Conservation (phyloP, 2,329 filamentous ascomycete genomes). For the Tolypocladium amazonense region DNA sequence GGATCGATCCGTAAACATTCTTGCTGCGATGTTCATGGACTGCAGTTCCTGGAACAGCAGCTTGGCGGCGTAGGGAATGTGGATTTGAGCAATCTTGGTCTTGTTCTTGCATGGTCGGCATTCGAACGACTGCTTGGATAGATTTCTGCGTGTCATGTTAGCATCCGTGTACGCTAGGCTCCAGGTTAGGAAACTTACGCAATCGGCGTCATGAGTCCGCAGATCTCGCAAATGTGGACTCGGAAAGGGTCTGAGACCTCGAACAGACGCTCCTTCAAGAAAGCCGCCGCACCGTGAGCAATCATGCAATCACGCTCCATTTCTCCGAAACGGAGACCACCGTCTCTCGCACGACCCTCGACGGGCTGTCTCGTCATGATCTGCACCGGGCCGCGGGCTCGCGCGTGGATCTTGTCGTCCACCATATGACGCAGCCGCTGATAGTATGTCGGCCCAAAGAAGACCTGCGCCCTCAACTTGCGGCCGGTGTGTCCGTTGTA, state of each 20-base stretch:
- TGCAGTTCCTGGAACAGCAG: conserved; percentile 96
- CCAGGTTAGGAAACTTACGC: conserved; percentile 56
- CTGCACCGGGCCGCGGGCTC: conserved; percentile 90
- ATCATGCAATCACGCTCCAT: conserved; percentile 99
- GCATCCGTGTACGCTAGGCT: conserved; percentile 5
- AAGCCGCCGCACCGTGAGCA: conserved; percentile 93
- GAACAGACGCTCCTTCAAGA: conserved; percentile 94
- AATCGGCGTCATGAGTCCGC: conserved; percentile 96
- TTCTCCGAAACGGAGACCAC: conserved; percentile 98
- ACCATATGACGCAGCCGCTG: conserved; percentile 99
- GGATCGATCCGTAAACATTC: conserved; percentile 88
- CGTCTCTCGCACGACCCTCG: conserved; percentile 94
- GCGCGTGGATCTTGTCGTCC: conserved; percentile 99
- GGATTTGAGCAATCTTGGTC: conserved; percentile 94
- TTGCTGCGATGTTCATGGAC: conserved; percentile 95
- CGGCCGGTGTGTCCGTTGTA: conserved; percentile 96
- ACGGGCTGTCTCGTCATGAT: conserved; percentile 96
- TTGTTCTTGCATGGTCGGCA: conserved; percentile 98
- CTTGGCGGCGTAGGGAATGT: conserved; percentile 97
- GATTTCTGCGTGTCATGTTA: conserved; percentile 51
- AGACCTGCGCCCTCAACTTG: conserved; percentile 89
- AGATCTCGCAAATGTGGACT: conserved; percentile 97
- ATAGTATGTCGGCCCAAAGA: conserved; percentile 97
- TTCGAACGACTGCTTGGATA: conserved; percentile 93
- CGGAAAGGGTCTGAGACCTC: conserved; percentile 97